phyloP scores from a whole-genome alignment of 1,284 basidiomycete species.

The Grifola frondosa region DNA sequence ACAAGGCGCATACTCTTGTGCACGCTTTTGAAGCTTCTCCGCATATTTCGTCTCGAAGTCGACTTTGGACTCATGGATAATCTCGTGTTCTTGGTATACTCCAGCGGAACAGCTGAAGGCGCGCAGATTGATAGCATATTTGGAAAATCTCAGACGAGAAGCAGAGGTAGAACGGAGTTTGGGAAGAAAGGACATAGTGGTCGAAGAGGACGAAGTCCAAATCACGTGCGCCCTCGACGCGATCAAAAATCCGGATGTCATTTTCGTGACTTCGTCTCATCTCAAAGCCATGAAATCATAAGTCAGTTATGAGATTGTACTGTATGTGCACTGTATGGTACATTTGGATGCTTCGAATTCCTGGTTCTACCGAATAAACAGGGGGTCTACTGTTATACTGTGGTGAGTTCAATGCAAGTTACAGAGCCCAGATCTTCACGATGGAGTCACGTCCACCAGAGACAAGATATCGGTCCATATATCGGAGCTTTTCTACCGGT shows the following conservation, averaged over 20 bases:
- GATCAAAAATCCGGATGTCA: not conserved
- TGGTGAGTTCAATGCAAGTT: conserved; percentile 22
- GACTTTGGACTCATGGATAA: conserved; percentile 12
- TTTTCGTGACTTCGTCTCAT: not conserved
- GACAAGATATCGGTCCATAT: conserved; percentile 95
- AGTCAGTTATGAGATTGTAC: conserved; percentile 9
- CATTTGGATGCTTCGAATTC: conserved; percentile 8
- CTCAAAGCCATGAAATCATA: not conserved
- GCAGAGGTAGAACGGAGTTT: conserved; percentile 5
- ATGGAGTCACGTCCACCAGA: conserved; percentile 87
- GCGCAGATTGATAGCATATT: not conserved
- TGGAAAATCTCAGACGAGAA: not conserved
- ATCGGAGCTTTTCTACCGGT: conserved; percentile 88
- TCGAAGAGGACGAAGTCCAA: not conserved
- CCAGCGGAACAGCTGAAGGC: conserved; percentile 5
- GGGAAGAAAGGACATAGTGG: conserved; percentile 10
- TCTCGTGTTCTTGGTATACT: conserved; percentile 9
- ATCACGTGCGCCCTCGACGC: conserved; percentile 6
- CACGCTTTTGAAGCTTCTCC: conserved; percentile 44
- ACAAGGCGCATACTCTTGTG: conserved; percentile 44
- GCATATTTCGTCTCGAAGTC: conserved; percentile 43
- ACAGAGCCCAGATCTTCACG: conserved; percentile 96
- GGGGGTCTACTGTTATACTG: too few relatives aligned
- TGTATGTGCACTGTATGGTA: conserved; percentile 22
- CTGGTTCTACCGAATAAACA: too few relatives aligned